A percentile compares a stretch with the other conserved stretches of the same genome.
These are phyloP conservation scores for Isabelozyma heimii DNA, from an alignment of 805 yeast genomes.

Conservation along the genomic window DNA sequence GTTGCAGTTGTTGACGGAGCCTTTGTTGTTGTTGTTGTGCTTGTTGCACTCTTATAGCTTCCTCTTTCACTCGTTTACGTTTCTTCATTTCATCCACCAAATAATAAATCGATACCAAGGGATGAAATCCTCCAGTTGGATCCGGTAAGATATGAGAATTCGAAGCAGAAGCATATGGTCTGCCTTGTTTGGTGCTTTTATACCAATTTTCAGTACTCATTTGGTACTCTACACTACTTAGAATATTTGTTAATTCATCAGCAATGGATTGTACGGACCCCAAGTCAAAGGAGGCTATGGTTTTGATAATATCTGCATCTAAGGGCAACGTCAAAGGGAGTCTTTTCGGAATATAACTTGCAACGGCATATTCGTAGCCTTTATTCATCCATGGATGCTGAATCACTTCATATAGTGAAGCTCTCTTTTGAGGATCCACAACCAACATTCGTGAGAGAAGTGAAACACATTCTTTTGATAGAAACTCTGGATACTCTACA, in stretches of 20 bases:
- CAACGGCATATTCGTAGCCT: constrained; percentile 75
- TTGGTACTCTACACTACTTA: constrained; percentile 66
- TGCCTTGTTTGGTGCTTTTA: constrained; percentile 36
- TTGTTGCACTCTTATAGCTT: constrained; percentile 31
- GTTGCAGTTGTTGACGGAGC: constrained; percentile 9
- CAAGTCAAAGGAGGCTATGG: constrained; percentile 76
- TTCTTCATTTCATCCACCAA: constrained; percentile 81
- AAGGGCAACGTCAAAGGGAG: constrained; percentile 71
- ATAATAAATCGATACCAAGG: constrained; percentile 81
- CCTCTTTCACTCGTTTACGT: constrained; percentile 63
- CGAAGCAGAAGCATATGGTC: constrained; percentile 33
- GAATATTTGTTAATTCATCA: constrained; percentile 52
- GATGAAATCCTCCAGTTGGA: constrained; percentile 87
- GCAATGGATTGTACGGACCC: constrained; percentile 63
- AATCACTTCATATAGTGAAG: constrained; percentile 72
- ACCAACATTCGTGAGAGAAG: constrained; percentile 85
- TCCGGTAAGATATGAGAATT: constrained; percentile 47
- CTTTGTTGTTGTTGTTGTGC: constrained; percentile 18
- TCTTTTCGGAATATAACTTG: constrained; percentile 73
- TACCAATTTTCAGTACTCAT: constrained; percentile 64
- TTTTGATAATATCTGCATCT: constrained; percentile 62
- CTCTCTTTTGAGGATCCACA: constrained; percentile 82
- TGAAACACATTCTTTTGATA: constrained; percentile 78
- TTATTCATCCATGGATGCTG: constrained; percentile 93
- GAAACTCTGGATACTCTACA: constrained; percentile 84